phyloP scores from a whole-genome alignment of 805 yeast species.

The Ogataea haglerorum region DNA sequence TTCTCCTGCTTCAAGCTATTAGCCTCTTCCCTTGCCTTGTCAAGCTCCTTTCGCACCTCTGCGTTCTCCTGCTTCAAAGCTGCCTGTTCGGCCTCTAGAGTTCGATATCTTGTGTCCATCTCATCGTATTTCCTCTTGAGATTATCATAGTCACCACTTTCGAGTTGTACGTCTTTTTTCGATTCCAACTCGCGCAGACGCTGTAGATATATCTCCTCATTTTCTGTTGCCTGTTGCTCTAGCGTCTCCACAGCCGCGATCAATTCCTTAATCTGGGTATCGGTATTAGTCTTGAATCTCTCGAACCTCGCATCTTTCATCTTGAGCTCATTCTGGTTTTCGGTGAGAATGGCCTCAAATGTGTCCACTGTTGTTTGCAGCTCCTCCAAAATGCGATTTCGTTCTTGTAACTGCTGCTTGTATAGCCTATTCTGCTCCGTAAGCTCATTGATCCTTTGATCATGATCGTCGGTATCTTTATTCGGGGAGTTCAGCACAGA shows the following conservation, averaged over 20 bases:
- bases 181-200: slow-evolving; percentile 39
- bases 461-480: slow-evolving; percentile 2
- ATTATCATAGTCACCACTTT: background rate
- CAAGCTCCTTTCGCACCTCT: background rate
- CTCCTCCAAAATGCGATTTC: slow-evolving; percentile 44
- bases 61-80: background rate
- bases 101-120: background rate
- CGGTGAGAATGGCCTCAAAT: slow-evolving; percentile 44
- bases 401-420: slow-evolving; percentile 38
- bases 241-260: slow-evolving; percentile 54
- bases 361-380: slow-evolving; percentile 47
- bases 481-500: slow-evolving; percentile 12
- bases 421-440: slow-evolving; percentile 13
- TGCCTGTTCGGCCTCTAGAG: slow-evolving; percentile 5
- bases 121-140: background rate
- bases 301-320: slow-evolving; percentile 45
- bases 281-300: slow-evolving; percentile 47
- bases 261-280: slow-evolving; percentile 55
- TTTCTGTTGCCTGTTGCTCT: slow-evolving; percentile 53
- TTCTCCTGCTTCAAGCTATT: background rate
- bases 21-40: background rate
- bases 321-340: slow-evolving; percentile 41
- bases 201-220: slow-evolving; percentile 45
- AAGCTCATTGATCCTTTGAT: slow-evolving; percentile 6
- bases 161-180: background rate